A percentile compares a stretch with the other conserved stretches of the same genome.
These are phyloP conservation scores for Tylopilus intermedius DNA, from an alignment of 768 basidiomycete species.

Conservation along the genomic window DNA sequence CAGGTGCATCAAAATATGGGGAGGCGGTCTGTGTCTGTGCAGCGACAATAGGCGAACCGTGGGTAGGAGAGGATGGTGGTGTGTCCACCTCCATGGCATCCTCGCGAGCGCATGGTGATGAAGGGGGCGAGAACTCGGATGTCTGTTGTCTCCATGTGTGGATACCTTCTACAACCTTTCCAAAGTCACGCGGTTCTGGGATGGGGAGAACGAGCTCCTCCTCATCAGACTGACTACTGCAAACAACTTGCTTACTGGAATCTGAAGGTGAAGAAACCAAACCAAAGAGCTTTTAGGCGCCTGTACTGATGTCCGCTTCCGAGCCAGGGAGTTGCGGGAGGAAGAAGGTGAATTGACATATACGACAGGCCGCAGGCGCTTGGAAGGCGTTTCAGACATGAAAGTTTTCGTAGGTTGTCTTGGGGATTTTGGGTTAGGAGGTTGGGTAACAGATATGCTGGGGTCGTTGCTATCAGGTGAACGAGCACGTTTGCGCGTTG, in stretches of 20 bases:
- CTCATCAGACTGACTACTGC: slow-evolving; percentile 67
- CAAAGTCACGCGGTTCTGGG: slow-evolving; percentile 24
- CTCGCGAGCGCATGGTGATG: background rate
- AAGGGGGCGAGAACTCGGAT: slow-evolving; percentile 14
- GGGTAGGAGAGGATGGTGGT: slow-evolving; percentile 11
- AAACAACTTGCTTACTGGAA: slow-evolving; percentile 38
- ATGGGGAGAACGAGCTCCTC: slow-evolving; percentile 42
- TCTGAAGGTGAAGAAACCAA: slow-evolving; percentile 14
- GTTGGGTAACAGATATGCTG: background rate
- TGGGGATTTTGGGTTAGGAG: slow-evolving; percentile 17
- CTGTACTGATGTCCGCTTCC: slow-evolving; percentile 1
- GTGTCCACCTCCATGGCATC: slow-evolving; percentile 18
- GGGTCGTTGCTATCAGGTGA: slow-evolving; percentile 17
- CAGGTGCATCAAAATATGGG: slow-evolving; percentile 5
- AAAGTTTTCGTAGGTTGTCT: slow-evolving; percentile 20
- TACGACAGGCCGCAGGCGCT: slow-evolving; percentile 4
- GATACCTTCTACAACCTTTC: slow-evolving; percentile 34
- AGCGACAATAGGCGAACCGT: slow-evolving; percentile 7
- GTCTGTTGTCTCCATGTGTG: slow-evolving; percentile 40
- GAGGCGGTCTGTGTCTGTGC: background rate
- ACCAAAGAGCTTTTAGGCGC: background rate
- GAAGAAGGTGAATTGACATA: slow-evolving; percentile 10
- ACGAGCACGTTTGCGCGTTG: slow-evolving; percentile 24
- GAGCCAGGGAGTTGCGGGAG: slow-evolving; percentile 35
- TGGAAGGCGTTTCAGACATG: slow-evolving; percentile 5